Base-by-base conservation (phyloP, 2,329 filamentous ascomycete genomes). In the Polychaeton citri region DNA sequence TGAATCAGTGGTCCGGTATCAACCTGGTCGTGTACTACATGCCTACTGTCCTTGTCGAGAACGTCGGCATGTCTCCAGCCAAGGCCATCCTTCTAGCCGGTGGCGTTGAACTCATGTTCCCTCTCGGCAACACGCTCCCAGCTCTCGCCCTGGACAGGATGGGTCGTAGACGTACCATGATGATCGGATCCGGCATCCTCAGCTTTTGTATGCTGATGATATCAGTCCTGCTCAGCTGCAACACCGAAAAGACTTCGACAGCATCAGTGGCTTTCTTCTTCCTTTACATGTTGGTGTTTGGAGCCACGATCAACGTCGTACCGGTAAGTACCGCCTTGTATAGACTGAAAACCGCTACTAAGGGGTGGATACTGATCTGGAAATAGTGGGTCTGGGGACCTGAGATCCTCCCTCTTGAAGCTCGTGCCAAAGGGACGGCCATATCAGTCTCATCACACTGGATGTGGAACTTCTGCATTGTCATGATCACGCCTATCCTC, bases 1-100 rank as follows among this genome's bases (percentile, higher is more conserved):
- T n/a, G n/a, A n/a, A n/a, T n/a, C 60, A 63, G 39, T 60, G 56
- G 56, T 50, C 43, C 5, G 60, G 60, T 2, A 61, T 61, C 45
- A 37, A 37, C n/a, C 30, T 35, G 19, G 34, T 37, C 3, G 55
- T 60, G 2, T 63, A 61, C 43, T 63, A 58, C 40, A 51, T 67
- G 20, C 61, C 55, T 24, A n/a, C n/a, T n/a, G 63, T 66, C 0
- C 51, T 68, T 5, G 51, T 61, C 33, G 38, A 53, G 4, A 68
- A 66, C 36, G 62, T 69, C 17, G 61, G 63, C 2, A 51, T 67
- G 12, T 44, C 48, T 9, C 49, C 53, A 1, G 60, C 62, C 21
- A 53, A 61, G 1, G 58, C 62, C 2, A 48, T 65, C 3, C 50
- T 68, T 2, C 52, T 68, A 4, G 64, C 62, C 15, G 65, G 65